Evolutionary conservation across 371 early-diverging fungal genomes (phyloP), one percentile per base, ranked within the genome.

Genomic region (Synchytrium microbalum): DNA sequence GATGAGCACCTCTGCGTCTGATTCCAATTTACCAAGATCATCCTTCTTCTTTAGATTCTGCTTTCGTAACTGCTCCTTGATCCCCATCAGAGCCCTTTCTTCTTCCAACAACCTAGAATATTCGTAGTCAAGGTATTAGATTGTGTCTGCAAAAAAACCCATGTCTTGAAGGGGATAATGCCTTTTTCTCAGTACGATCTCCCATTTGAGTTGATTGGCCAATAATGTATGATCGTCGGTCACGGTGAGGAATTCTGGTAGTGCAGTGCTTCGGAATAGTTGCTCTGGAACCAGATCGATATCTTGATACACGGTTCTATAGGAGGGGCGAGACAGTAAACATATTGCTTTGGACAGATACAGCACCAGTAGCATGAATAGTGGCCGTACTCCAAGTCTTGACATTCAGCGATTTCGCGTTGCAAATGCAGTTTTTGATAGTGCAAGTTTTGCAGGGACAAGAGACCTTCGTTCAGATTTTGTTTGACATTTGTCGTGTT

Each of bases 341-440:
- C 1, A 1, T 2, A 61, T 16, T n/a, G 46, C 5, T 38, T 38
- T 38, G 46, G 46, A 38, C 19, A 19, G 46, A 38, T 19, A 5
- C 5, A 38, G 46, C 10, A 19, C 19, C 33, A 55, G 56, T 24
- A 16, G 28, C 3, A 66, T 27, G 14, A 1, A 59, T 10, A 3
- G 56, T 13, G 13, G 28, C 64, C 66, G 3, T 57, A 72, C 76
- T 73, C 73, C 33, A 67, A 33, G 13, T 64, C 70, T 25, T 67
- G 52, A 63, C 70, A 72, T 23, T 73, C 71, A 13, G 66, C 72
- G 32, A 76, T 76, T 63, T 71, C 68, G n/a, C 64, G 19, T 27
- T 64, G 59, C 25, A 69, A 60, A 59, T 76, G 68, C 25, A 68
- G 59, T 3, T 68, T 54, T 62, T 76, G 73, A 63, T 76, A 76